These are phyloP conservation scores for Farysia itapuensis DNA, from an alignment of 1,284 basidiomycete genomes.

Conservation along the genomic window DNA sequence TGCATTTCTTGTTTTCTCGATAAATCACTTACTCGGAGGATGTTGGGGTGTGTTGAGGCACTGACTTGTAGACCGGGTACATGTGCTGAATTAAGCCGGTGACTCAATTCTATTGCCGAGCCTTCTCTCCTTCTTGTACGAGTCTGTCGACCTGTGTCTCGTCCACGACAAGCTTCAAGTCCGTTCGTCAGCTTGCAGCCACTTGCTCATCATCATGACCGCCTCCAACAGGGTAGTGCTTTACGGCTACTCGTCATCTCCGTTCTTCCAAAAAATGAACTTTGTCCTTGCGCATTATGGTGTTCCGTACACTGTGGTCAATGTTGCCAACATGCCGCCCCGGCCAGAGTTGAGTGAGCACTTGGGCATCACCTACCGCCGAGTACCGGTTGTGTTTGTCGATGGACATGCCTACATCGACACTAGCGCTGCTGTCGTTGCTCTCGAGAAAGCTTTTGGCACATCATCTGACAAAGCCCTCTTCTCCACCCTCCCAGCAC, in stretches of 20 bases:
- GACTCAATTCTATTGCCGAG: no score
- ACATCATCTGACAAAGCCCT: conserved; percentile 4
- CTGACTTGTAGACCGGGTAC: no score
- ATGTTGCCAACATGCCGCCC: conserved; percentile 27
- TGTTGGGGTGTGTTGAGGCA: no score
- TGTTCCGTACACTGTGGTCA: conserved; percentile 19
- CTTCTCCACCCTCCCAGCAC: conserved; percentile 3
- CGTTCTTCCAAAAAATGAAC: conserved; percentile 33
- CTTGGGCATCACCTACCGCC: conserved; percentile 35
- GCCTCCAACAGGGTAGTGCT: conserved; percentile 31
- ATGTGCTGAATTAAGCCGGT: no score
- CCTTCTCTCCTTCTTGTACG: no score
- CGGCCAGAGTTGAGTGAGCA: conserved; percentile 20
- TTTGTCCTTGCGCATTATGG: conserved; percentile 25
- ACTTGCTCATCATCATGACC: no score
- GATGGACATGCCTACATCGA: conserved; percentile 34
- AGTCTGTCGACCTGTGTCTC: no score
- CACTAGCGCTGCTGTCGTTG: conserved; percentile 19
- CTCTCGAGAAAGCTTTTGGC: conserved; percentile 22
- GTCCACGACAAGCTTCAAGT: neutral
- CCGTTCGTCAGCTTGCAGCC: conserved; percentile 4
- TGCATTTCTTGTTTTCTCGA: no score
- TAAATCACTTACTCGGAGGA: no score
- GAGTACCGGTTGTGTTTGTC: conserved; percentile 29
- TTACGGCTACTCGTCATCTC: conserved; percentile 31